A percentile compares a stretch with the other conserved stretches of the same genome.
Conservation (phyloP, 1,139 yeast genomes). For the Blastobotrys raffinosifermentans region DNA sequence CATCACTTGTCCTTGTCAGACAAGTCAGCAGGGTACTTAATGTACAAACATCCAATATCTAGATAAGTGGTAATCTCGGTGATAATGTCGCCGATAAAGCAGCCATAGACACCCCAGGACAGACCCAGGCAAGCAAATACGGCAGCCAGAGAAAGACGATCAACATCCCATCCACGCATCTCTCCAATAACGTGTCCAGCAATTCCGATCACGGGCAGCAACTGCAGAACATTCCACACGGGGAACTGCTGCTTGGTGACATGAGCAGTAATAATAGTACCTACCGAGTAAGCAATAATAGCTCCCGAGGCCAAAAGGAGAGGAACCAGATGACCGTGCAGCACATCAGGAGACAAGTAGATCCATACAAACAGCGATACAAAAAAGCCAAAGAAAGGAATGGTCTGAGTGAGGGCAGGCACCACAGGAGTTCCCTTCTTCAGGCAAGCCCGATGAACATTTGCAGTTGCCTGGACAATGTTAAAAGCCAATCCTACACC, state of each 20-base stretch:
- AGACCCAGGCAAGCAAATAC: conserved; percentile 74
- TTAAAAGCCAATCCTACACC: conserved; percentile 59
- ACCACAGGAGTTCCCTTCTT: conserved; percentile 27
- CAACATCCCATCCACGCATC: conserved; percentile 27
- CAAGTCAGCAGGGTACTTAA: conserved; percentile 61
- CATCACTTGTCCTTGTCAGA: conserved; percentile 42
- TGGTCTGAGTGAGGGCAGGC: conserved; percentile 55
- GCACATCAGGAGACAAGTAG: conserved; percentile 41
- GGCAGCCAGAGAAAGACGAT: conserved; percentile 21
- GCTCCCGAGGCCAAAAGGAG: conserved; percentile 65
- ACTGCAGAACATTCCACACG: conserved; percentile 59
- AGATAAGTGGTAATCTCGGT: conserved; percentile 74
- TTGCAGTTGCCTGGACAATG: conserved; percentile 62
- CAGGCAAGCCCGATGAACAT: conserved; percentile 54
- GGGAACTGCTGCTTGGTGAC: conserved; percentile 79
- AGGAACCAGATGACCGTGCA: conserved; percentile 48
- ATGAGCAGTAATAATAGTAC: conserved; percentile 84
- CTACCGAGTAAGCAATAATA: conserved; percentile 76
- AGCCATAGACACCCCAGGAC: conserved; percentile 67
- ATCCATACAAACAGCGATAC: conserved; percentile 45
- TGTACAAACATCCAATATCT: conserved; percentile 79
- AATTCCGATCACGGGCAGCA: conserved; percentile 58
- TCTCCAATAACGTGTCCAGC: conserved; percentile 32
- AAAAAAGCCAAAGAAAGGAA: conserved; percentile 69
- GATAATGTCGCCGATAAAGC: conserved; percentile 77